phyloP scores from a whole-genome alignment of 208 protist species.

The Borovskyia barvae region DNA sequence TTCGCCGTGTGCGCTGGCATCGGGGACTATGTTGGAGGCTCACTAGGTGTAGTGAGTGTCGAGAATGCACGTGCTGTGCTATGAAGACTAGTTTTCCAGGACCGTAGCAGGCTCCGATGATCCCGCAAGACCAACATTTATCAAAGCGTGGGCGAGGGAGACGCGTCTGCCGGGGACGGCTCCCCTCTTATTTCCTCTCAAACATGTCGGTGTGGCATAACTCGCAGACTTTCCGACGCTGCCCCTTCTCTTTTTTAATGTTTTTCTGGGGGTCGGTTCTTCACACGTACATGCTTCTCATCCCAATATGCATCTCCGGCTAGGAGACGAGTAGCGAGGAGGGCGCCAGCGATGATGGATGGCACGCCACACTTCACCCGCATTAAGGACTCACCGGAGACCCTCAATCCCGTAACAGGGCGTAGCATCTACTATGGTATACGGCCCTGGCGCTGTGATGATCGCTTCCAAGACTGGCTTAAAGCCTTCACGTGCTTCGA shows the following conservation, averaged over 20 bases:
- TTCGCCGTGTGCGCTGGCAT: too few species aligned
- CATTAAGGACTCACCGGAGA: constrained; percentile 54
- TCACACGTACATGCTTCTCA: too few species aligned
- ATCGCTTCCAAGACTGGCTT: constrained; percentile 83
- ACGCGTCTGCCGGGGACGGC: not conserved
- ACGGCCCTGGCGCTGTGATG: constrained; percentile 79
- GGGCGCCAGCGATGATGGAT: constrained; percentile 28
- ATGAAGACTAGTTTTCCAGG: too few species aligned
- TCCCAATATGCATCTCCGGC: too few species aligned
- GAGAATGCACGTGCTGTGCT: too few species aligned
- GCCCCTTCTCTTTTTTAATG: constrained; percentile 2
- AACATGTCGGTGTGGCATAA: too few species aligned
- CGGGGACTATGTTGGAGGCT: too few species aligned
- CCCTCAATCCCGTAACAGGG: constrained; percentile 74
- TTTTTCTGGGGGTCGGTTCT: too few species aligned
- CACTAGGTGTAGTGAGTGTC: too few species aligned
- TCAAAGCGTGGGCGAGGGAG: not conserved
- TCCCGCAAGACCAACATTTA: not conserved
- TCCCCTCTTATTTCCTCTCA: too few species aligned
- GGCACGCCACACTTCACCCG: constrained; percentile 63
- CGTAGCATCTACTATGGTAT: constrained; percentile 84
- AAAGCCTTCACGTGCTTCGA: constrained; percentile 58
- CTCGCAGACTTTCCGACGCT: constrained; percentile 1
- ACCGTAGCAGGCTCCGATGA: too few species aligned
- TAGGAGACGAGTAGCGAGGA: too few species aligned